Evolutionary conservation across 225 moss, liverwort and hornwort genomes (phyloP).

Genomic region (Climacium dendroides): DNA sequence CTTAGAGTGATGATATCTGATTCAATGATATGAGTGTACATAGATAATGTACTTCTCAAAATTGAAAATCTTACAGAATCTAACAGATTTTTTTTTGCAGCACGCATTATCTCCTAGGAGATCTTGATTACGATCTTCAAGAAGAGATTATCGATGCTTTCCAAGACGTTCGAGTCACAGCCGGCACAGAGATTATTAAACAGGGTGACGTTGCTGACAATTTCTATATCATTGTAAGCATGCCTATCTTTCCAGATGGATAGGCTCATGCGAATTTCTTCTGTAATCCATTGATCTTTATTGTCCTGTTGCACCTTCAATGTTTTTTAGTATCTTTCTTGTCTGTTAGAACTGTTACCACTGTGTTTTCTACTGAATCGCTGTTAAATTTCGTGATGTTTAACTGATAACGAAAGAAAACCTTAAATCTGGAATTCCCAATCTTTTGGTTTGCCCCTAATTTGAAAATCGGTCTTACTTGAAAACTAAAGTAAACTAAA

Average conservation of each 20-base stretch:
- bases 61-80: background rate
- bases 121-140: conserved; percentile 68
- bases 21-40: background rate
- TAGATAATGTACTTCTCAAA: background rate
- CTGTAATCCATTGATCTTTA: background rate
- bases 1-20: background rate
- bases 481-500: background rate
- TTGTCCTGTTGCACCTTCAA: background rate
- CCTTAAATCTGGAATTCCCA: background rate
- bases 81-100: conserved; percentile 14
- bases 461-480: background rate
- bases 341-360: background rate
- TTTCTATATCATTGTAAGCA: conserved; percentile 91
- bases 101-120: conserved; percentile 68
- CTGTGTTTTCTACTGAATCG: background rate
- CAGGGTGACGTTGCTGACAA: conserved; percentile 83
- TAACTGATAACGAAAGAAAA: background rate
- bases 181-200: conserved; percentile 68
- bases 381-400: background rate
- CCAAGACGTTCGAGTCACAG: conserved; percentile 63
- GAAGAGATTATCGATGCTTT: conserved; percentile 86
- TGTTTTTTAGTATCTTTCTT: background rate
- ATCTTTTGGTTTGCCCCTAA: background rate
- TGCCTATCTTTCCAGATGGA: background rate
- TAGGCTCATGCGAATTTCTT: background rate